Base-by-base conservation (phyloP, 2,329 filamentous ascomycete species). In the Trichoderma polysporum region DNA sequence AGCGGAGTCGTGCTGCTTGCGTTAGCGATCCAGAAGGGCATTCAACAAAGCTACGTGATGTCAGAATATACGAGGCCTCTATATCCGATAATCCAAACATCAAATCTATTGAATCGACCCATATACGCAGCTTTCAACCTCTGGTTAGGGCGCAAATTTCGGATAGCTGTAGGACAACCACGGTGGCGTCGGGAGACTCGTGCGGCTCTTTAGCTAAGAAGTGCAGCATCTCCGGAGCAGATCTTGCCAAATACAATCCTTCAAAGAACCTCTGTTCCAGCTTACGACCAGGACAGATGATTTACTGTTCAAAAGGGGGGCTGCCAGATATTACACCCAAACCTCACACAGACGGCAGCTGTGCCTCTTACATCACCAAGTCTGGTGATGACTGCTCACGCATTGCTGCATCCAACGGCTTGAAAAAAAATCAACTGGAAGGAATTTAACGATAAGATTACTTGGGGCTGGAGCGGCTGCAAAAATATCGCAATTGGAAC, bases 231-330 rank as follows among this genome's bases (percentile, higher is more conserved):
- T 50, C 47, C 22, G 22, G 47, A 15, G 47, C 22, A 15, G 47
- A 50, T 29, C 47, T 50, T 57, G 74, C 69, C 15, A 76, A 78
- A 58, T 81, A 76, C 70, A 83, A 84, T 68, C 73, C 41, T 74
- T 79, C 17, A 49, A 66, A 60, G 31, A 35, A 45, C 13, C 70
- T 79, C 0, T 81, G 79, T 64, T 69, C 73, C 2, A 75, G 67
- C 0, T 73, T 84, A 1, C 61, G 61, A 5, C 70, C 73, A 0
- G 74, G 74, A 22, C 74, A 80, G 68, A 73, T 69, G 47, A 76
- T 80, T 0, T 82, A 79, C 71, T 81, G 79, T 66, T 75, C 74
- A 13, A 33, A 71, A 0, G 80, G 80, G 1, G 71, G 69, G 0
- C 70, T 80, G 22, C 47, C 47, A 15, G 47, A 50, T 17, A 50